Percentiles rank a stretch among this genome's conserved stretches.
Evolutionary conservation across 148 eudicot species (phyloP).

Genomic region (Polygonum aviculare): DNA sequence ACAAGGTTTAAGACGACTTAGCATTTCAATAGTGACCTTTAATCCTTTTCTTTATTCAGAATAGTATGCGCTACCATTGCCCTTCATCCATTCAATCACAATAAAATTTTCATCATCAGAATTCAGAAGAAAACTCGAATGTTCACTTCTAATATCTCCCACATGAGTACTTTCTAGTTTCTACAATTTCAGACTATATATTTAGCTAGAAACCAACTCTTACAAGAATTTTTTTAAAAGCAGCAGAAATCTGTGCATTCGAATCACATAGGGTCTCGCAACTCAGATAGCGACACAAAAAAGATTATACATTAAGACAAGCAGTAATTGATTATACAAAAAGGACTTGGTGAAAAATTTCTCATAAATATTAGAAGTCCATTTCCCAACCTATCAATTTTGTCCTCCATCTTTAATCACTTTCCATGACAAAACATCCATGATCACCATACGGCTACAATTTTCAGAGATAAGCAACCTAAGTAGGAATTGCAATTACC

Average conservation of each 20-base stretch:
- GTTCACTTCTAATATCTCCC: not conserved
- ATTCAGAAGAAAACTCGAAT: not conserved
- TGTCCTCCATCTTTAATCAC: not conserved
- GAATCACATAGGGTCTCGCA: not conserved
- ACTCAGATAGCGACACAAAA: not conserved
- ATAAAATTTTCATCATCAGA: not conserved
- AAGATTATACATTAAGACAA: not conserved
- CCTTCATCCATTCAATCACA: not conserved
- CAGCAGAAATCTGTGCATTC: not conserved
- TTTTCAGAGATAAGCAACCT: not conserved
- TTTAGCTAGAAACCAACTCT: not conserved
- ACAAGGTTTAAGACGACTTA: no score
- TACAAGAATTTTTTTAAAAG: not conserved
- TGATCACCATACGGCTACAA: not conserved
- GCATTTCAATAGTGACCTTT: no score
- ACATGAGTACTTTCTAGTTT: not conserved
- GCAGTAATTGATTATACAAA: not conserved
- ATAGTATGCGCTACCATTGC: not conserved
- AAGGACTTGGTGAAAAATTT: not conserved
- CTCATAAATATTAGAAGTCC: not conserved
- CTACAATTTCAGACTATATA: not conserved
- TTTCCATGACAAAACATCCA: not conserved
- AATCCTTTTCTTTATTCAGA: not conserved
- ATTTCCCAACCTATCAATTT: not conserved
- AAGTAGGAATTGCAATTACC: slow-evolving; percentile 18